Percentiles rank a stretch among this genome's conserved stretches.
These are phyloP conservation scores for Suillus subaureus DNA, from an alignment of 768 basidiomycete genomes.

Conservation along the genomic window DNA sequence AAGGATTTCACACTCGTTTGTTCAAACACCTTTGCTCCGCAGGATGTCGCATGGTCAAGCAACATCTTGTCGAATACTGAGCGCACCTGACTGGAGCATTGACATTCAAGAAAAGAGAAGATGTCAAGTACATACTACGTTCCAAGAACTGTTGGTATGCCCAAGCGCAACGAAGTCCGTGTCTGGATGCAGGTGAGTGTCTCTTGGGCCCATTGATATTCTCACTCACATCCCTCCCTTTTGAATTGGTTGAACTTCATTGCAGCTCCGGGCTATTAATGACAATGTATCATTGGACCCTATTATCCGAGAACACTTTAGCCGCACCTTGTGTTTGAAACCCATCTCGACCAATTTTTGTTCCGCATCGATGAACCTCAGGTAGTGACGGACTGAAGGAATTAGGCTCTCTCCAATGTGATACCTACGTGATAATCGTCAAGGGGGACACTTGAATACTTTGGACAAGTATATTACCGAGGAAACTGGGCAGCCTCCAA, in stretches of 20 bases:
- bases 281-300: not conserved
- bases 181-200: slow-evolving; percentile 35
- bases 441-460: not conserved
- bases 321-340: slow-evolving; percentile 48
- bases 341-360: slow-evolving; percentile 44
- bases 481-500: slow-evolving; percentile 60
- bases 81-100: slow-evolving; percentile 41
- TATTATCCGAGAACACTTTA: slow-evolving; percentile 23
- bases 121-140: slow-evolving; percentile 48
- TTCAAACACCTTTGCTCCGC: slow-evolving; percentile 53
- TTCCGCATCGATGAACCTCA: slow-evolving; percentile 53
- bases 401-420: slow-evolving; percentile 52
- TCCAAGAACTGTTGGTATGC: slow-evolving; percentile 55
- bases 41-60: slow-evolving; percentile 51
- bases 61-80: slow-evolving; percentile 62
- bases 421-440: slow-evolving; percentile 33
- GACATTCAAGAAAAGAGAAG: not conserved
- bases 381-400: slow-evolving; percentile 53
- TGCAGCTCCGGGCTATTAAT: slow-evolving; percentile 55
- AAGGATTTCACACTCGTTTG: slow-evolving; percentile 47
- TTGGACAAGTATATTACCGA: slow-evolving; percentile 34
- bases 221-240: slow-evolving; percentile 56
- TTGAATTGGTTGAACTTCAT: slow-evolving; percentile 60
- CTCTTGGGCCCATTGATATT: not conserved
- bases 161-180: slow-evolving; percentile 59